Conservation (phyloP, 148 eudicot genomes). For the Fagopyrum tataricum region DNA sequence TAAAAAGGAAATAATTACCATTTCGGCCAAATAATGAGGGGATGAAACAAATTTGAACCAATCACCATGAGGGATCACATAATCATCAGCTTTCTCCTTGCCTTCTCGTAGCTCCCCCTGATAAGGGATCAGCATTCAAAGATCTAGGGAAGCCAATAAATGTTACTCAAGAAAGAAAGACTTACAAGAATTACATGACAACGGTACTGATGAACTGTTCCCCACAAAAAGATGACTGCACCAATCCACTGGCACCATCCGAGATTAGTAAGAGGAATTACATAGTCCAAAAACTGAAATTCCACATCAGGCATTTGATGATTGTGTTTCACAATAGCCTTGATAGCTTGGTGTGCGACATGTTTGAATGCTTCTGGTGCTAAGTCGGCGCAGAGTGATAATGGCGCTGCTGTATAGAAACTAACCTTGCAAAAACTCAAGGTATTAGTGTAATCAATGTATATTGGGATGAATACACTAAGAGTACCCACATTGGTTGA, state of each 20-base stretch:
- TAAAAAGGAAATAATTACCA: conserved; percentile 34
- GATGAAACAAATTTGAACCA: conserved; percentile 83
- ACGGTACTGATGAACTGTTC: conserved; percentile 75
- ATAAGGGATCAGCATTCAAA: conserved; percentile 8
- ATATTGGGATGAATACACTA: background rate
- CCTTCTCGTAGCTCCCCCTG: conserved; percentile 69
- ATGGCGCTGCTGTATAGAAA: conserved; percentile 83
- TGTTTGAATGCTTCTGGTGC: conserved; percentile 48
- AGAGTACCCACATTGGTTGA: too few species aligned
- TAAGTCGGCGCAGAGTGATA: conserved; percentile 66
- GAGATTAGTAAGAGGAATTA: conserved; percentile 50
- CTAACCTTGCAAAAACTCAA: conserved; percentile 30
- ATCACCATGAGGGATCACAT: conserved; percentile 72
- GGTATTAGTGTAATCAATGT: background rate
- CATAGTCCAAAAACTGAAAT: conserved; percentile 36
- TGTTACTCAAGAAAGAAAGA: background rate
- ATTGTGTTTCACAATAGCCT: conserved; percentile 59
- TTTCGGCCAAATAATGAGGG: conserved; percentile 88
- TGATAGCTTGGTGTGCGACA: conserved; percentile 28
- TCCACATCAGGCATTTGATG: conserved; percentile 37
- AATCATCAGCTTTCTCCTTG: conserved; percentile 38
- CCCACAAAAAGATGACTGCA: conserved; percentile 63
- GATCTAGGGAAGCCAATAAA: background rate
- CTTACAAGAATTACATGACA: conserved; percentile 94
- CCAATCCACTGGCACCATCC: conserved; percentile 82